Conservation (phyloP, 805 yeast genomes). For the Zygosaccharomyces kombuchaensis region DNA sequence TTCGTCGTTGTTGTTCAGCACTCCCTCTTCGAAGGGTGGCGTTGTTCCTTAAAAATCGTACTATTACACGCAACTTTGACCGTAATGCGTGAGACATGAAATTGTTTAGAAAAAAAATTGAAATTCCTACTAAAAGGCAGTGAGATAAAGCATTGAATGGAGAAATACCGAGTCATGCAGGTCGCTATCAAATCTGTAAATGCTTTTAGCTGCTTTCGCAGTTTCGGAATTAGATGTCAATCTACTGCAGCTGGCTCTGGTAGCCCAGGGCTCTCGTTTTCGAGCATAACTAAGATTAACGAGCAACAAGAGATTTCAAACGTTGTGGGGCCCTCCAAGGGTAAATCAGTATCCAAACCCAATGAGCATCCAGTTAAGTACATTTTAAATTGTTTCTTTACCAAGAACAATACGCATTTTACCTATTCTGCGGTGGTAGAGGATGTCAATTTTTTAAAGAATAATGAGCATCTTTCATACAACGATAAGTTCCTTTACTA, state of each 20-base stretch:
- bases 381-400: conserved; percentile 70
- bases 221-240: conserved; percentile 7
- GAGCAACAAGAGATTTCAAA: conserved; percentile 15
- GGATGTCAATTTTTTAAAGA: conserved; percentile 54
- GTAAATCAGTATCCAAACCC: conserved; percentile 12
- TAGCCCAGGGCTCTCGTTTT: conserved; percentile 13
- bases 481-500: conserved; percentile 73
- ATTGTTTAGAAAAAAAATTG: background rate
- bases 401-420: conserved; percentile 76
- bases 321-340: conserved; percentile 13
- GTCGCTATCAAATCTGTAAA: conserved; percentile 1
- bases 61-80: background rate
- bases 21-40: conserved; percentile 6
- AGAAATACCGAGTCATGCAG: background rate
- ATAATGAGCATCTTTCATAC: conserved; percentile 51
- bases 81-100: background rate
- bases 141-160: background rate
- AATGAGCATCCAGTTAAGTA: conserved; percentile 49
- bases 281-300: conserved; percentile 14
- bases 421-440: conserved; percentile 69
- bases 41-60: conserved; percentile 2
- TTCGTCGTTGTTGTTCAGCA: conserved; percentile 1
- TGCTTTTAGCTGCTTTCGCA: background rate
- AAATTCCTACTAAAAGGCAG: background rate
- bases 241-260: conserved; percentile 9